These are phyloP conservation scores for Adansonia madagascariensis DNA, from an alignment of 441 rosid genomes.

Conservation along the genomic window DNA sequence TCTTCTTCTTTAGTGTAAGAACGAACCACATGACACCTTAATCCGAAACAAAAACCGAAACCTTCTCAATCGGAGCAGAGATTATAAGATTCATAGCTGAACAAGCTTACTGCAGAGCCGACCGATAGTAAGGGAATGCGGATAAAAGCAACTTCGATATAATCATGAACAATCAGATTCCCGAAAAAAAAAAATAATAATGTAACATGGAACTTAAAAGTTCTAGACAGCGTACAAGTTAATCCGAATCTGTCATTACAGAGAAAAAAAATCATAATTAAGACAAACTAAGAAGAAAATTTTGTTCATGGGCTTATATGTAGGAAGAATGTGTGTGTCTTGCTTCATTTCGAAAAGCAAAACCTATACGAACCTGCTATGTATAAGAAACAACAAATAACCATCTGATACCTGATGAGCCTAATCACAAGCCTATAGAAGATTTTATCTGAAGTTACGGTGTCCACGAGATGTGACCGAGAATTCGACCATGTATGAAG, in stretches of 20 bases:
- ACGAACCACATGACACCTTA: conserved; percentile 97
- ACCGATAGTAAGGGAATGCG: not conserved
- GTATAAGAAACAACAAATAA: conserved; percentile 73
- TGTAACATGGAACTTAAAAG: not conserved
- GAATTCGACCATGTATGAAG: conserved; percentile 83
- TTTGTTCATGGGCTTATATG: not conserved
- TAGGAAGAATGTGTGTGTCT: not conserved
- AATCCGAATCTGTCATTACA: not conserved
- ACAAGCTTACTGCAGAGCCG: conserved; percentile 7
- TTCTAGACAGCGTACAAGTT: not conserved
- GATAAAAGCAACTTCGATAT: not conserved
- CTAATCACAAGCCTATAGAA: conserved; percentile 68
- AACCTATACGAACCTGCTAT: conserved; percentile 65
- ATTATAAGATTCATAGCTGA: conserved; percentile 15
- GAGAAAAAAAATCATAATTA: not conserved
- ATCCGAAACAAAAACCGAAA: not conserved
- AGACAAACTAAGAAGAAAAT: not conserved
- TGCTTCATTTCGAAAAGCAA: not conserved
- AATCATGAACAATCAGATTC: not conserved
- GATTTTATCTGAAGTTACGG: conserved; percentile 72
- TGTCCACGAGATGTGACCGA: conserved; percentile 64
- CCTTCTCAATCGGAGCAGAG: not conserved
- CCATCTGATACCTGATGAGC: conserved; percentile 85
- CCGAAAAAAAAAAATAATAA: not conserved
- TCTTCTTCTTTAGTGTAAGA: conserved; percentile 82